These are phyloP conservation scores for Coemansia sp. DNA, from an alignment of 192 early-diverging fungal species.

Conservation along the genomic window DNA sequence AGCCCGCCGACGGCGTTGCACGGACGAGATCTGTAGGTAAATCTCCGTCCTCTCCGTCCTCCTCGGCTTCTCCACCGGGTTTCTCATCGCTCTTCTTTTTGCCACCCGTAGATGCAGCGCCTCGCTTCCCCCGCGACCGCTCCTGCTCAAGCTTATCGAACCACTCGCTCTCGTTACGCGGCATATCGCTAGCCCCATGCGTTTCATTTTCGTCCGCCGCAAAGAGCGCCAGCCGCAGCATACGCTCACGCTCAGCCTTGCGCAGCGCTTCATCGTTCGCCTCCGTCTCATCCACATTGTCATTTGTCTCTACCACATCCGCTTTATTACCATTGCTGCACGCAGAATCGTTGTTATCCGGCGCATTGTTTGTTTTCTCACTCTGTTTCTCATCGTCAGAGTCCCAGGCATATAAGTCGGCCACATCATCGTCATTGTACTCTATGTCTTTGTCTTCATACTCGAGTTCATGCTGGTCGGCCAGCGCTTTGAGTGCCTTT, in stretches of 20 bases:
- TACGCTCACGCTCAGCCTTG: conserved; percentile 16
- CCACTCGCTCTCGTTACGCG: conserved; percentile 28
- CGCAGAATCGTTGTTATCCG: background rate
- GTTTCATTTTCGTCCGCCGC: conserved; percentile 18
- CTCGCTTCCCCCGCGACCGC: too few relatives aligned
- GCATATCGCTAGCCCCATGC: conserved; percentile 12
- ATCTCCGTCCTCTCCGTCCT: conserved; percentile 31
- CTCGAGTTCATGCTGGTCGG: background rate
- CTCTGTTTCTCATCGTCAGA: conserved; percentile 1
- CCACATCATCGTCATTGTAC: conserved; percentile 26
- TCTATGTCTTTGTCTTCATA: background rate
- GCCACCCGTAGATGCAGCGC: background rate
- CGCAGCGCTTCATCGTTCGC: background rate
- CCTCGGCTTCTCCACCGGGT: conserved; percentile 14
- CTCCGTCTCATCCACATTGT: background rate
- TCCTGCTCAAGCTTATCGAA: conserved; percentile 29
- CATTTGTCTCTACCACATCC: background rate
- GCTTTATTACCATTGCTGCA: background rate
- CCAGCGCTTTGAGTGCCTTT: background rate
- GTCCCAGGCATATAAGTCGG: conserved; percentile 42
- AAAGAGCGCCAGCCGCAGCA: conserved; percentile 26
- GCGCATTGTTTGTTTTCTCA: background rate
- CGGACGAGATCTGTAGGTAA: conserved; percentile 14
- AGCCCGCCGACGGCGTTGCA: conserved; percentile 5
- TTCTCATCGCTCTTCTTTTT: conserved; percentile 7